Evolutionary conservation across 108 stramenopile genomes (phyloP).

Genomic region (Schizochytrium sp.): DNA sequence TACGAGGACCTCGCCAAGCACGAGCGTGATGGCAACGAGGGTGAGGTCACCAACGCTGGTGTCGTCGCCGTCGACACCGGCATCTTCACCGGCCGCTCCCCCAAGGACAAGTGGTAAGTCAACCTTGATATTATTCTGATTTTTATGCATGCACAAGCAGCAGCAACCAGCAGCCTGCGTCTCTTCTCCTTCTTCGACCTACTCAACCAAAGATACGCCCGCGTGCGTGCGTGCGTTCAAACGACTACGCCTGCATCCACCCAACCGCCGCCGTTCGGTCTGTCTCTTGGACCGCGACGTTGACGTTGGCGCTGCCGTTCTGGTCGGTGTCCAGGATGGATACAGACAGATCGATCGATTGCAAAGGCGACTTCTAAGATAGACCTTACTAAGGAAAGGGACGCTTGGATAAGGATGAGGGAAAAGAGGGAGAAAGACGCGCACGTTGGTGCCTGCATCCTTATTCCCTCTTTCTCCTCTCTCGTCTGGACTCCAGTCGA

Average conservation of each 20-base stretch:
- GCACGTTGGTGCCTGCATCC: no score
- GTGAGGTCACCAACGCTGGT: slow-evolving; percentile 83
- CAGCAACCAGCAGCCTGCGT: background rate
- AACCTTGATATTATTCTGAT: slow-evolving; percentile 76
- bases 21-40: slow-evolving; percentile 90
- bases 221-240: background rate
- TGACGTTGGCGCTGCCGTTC: no score
- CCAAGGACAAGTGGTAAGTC: slow-evolving; percentile 94
- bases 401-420: no score
- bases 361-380: no score
- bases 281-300: no score
- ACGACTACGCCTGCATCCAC: background rate
- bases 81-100: slow-evolving; percentile 95
- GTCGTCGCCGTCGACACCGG: slow-evolving; percentile 95
- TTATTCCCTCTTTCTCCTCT: no score
- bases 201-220: background rate
- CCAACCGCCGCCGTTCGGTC: no score
- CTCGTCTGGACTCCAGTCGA: no score
- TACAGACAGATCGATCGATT: no score
- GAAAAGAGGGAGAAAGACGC: no score
- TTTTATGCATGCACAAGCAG: slow-evolving; percentile 71
- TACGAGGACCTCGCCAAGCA: slow-evolving; percentile 92
- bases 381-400: no score
- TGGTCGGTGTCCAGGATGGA: no score
- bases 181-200: background rate